These are phyloP conservation scores for Helotiales sp. DNA, from an alignment of 2,329 filamentous ascomycete species.

Conservation along the genomic window DNA sequence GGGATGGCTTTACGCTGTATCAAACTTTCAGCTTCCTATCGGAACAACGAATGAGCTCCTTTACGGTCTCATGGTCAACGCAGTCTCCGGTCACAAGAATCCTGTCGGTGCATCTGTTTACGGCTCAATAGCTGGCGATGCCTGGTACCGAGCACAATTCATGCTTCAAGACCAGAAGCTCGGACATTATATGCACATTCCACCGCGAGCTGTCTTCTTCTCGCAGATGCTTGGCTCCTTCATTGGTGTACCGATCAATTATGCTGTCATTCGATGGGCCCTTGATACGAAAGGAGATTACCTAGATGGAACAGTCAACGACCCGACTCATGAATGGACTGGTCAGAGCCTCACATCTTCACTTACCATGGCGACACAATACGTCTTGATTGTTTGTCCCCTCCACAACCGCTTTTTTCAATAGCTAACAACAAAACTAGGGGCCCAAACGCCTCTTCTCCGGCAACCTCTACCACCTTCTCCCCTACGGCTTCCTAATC, in stretches of 20 bases:
- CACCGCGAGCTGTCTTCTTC: slow-evolving; percentile 59
- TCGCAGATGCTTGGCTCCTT: slow-evolving; percentile 60
- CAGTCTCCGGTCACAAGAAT: slow-evolving; percentile 51
- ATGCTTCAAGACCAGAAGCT: slow-evolving; percentile 65
- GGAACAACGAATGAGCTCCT: slow-evolving; percentile 60
- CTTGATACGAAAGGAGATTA: slow-evolving; percentile 57
- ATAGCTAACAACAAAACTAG: slow-evolving; percentile 20
- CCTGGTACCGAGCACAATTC: slow-evolving; percentile 58
- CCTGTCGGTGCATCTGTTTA: slow-evolving; percentile 59
- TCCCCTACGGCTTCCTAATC: slow-evolving; percentile 55
- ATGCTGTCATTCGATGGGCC: slow-evolving; percentile 61
- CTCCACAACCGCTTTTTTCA: neutral
- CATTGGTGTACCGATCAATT: slow-evolving; percentile 61
- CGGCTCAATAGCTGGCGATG: slow-evolving; percentile 59
- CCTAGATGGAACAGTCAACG: slow-evolving; percentile 47
- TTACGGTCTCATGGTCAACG: slow-evolving; percentile 59
- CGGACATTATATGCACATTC: slow-evolving; percentile 64
- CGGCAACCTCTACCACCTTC: slow-evolving; percentile 45
- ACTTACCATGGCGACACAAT: slow-evolving; percentile 58
- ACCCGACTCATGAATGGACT: slow-evolving; percentile 62
- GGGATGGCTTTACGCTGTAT: slow-evolving; percentile 59
- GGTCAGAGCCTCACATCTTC: slow-evolving; percentile 52
- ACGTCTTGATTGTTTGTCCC: slow-evolving; percentile 51
- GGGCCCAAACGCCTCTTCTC: slow-evolving; percentile 51
- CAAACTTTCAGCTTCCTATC: slow-evolving; percentile 54